phyloP scores from a whole-genome alignment of 1,284 basidiomycete species.

The Ceratobasidium theobromae region DNA sequence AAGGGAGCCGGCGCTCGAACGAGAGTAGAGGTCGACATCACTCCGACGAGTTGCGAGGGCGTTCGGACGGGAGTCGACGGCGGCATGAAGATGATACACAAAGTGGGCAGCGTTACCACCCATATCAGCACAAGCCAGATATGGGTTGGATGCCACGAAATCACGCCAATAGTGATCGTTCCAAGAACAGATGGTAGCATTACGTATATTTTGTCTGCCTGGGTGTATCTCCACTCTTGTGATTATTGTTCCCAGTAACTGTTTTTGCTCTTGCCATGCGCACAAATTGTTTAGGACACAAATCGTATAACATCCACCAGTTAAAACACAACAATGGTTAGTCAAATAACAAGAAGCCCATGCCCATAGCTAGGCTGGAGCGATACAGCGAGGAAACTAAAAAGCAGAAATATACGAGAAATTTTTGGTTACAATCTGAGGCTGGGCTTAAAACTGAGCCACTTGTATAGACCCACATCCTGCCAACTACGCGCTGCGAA shows the following conservation, averaged over 20 bases:
- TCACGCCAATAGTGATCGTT: conserved; percentile 1
- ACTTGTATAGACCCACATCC: background rate
- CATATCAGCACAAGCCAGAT: conserved; percentile 1
- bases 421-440: background rate
- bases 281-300: background rate
- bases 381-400: conserved; percentile 5
- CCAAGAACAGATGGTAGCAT: background rate
- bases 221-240: background rate
- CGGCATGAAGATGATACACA: background rate
- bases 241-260: background rate
- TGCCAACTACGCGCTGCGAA: background rate
- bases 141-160: conserved; percentile 30
- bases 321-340: conserved; percentile 12
- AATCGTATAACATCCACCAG: conserved; percentile 3
- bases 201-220: background rate
- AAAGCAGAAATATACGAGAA: background rate
- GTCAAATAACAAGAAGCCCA: conserved; percentile 10
- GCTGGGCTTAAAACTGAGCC: background rate
- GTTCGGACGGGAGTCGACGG: background rate
- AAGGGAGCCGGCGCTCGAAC: background rate
- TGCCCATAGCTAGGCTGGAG: background rate
- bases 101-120: conserved; percentile 7
- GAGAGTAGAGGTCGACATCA: background rate
- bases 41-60: background rate
- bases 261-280: background rate